Evolutionary conservation across 2,329 filamentous ascomycete genomes (phyloP), one percentile per base, ranked within the genome.

Genomic region (Colletotrichum liriopes): DNA sequence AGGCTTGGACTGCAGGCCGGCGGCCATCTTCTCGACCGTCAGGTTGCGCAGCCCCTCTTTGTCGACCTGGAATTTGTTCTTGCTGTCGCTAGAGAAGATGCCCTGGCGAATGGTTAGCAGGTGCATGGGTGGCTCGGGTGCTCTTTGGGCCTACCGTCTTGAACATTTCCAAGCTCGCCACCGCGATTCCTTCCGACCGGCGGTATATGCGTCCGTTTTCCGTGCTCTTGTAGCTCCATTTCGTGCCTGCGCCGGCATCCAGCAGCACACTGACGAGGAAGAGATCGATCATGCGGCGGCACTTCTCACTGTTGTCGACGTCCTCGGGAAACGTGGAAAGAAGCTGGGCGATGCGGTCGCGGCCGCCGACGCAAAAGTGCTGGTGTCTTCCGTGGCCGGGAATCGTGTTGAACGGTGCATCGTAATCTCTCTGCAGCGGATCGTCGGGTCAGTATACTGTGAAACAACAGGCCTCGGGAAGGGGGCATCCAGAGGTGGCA

Each of bases 211-310:
- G 93, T 68, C 94, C 94, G 75, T 95, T 97, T 79, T 97, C 95
- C 74, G 92, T 92, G 79, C 94, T 97, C 85, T 94, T 96, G 85
- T 98, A 99, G 76, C 91, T 92, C 96, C 96, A 99, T 75, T 91
- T 89, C 3, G 91, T 96, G 51, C 96, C 96, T 2, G 96, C 95
- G 51, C 96, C 96, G 5, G 96, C 94, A 79, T 97, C 94, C 11
- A 97, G 87, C 61, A 97, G 85, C 9, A 96, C 94, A 61, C 94
- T 96, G 74, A 96, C 80, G 52, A 95, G 84, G 83, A 95, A 95
- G 45, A 96, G 87, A 77, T 95, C 93, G 72, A 96, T 88, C 73
- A 96, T 83, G 74, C 94, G 89, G 74, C 93, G 91, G 71, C 93
- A 94, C 74, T 91, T 90, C 82, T 96, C 93, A 68, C 90, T 90